These are phyloP conservation scores for Diaporthe destruens DNA, from an alignment of 2,329 filamentous ascomycete genomes.

Conservation along the genomic window DNA sequence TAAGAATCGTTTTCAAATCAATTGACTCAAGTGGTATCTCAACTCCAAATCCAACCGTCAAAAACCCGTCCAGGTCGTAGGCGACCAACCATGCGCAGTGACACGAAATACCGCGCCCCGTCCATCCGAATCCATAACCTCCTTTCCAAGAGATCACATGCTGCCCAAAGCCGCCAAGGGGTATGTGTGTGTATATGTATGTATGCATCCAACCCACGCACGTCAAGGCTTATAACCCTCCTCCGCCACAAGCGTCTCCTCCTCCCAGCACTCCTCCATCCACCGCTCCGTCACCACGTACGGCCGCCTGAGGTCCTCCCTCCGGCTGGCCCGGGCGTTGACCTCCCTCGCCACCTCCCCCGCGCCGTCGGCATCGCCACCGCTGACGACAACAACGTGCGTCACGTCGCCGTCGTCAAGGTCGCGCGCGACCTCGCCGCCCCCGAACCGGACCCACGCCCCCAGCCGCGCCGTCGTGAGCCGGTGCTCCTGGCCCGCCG, in stretches of 20 bases:
- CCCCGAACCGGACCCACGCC: constrained; percentile 76
- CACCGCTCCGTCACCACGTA: constrained; percentile 78
- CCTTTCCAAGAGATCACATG: not conserved
- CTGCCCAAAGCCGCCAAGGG: not conserved
- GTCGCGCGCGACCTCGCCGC: constrained; percentile 68
- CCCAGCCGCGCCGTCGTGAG: constrained; percentile 59
- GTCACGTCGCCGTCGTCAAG: constrained; percentile 70
- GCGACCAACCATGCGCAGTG: not conserved
- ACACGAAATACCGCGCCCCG: not conserved
- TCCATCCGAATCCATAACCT: not conserved
- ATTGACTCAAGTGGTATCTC: constrained; percentile 19
- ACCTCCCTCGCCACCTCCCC: constrained; percentile 58
- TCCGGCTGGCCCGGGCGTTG: constrained; percentile 58
- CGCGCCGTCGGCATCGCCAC: constrained; percentile 54
- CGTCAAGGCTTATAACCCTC: constrained; percentile 63
- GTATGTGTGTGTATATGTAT: too few relatives aligned
- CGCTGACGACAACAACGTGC: constrained; percentile 75
- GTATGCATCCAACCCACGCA: not conserved
- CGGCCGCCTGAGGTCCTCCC: constrained; percentile 64
- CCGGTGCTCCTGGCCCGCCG: constrained; percentile 47
- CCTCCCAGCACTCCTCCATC: constrained; percentile 85
- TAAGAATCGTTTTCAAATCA: not conserved
- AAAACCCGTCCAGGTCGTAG: not conserved
- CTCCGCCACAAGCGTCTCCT: constrained; percentile 84
- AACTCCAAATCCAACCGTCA: not conserved